Evolutionary conservation across 306 rosid genomes (phyloP).

Genomic region (Lathyrus sativus): DNA sequence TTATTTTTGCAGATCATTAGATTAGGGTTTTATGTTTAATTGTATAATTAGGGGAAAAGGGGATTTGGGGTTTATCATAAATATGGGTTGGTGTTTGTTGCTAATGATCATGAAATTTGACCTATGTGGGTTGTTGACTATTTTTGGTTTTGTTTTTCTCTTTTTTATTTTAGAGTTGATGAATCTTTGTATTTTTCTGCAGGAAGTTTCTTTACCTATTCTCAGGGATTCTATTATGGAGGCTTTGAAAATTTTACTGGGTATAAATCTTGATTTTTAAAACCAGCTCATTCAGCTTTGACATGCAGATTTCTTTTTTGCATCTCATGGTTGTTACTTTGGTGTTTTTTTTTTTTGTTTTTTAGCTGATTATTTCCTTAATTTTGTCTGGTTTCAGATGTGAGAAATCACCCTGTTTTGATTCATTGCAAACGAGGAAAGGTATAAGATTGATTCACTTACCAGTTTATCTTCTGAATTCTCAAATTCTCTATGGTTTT

Average conservation of each 20-base stretch:
- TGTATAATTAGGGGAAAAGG: background rate
- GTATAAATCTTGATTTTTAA: slow-evolving; percentile 37
- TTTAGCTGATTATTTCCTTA: slow-evolving; percentile 9
- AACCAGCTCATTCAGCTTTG: background rate
- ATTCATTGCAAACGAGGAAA: slow-evolving; percentile 56
- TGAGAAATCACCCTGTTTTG: slow-evolving; percentile 55
- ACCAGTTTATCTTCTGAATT: background rate
- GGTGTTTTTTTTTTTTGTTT: slow-evolving; percentile 3
- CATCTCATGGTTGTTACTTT: background rate
- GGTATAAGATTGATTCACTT: slow-evolving; percentile 35
- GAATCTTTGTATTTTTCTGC: slow-evolving; percentile 33
- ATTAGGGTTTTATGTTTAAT: background rate
- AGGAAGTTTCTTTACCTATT: slow-evolving; percentile 65
- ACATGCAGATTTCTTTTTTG: background rate
- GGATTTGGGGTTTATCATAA: slow-evolving; percentile 7
- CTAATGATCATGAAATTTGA: slow-evolving; percentile 23
- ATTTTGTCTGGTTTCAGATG: slow-evolving; percentile 43
- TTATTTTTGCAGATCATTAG: background rate
- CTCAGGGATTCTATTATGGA: slow-evolving; percentile 65
- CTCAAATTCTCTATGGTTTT: background rate
- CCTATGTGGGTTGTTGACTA: slow-evolving; percentile 11
- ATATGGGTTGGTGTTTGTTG: background rate
- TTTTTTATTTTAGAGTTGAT: slow-evolving; percentile 16
- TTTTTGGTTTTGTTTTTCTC: slow-evolving; percentile 1
- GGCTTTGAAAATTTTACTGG: slow-evolving; percentile 74